A percentile compares a stretch with the other conserved stretches of the same genome.
phyloP scores from a whole-genome alignment of 345 rosid species.

The Corymbia maculata region DNA sequence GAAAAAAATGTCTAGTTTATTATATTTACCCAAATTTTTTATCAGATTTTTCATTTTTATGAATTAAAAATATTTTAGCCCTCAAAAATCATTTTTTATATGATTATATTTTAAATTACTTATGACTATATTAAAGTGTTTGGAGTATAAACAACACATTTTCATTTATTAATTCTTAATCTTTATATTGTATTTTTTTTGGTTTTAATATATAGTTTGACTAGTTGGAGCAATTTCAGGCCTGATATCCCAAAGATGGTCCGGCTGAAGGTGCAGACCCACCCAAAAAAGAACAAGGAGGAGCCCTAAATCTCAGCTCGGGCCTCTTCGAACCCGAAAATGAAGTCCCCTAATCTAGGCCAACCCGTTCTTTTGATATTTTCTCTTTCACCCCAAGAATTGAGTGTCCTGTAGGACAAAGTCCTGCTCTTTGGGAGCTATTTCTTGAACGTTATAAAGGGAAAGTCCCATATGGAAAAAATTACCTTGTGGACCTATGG shows the following conservation, averaged over 20 bases:
- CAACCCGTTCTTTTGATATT: background rate
- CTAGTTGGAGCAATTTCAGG: background rate
- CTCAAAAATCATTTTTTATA: background rate
- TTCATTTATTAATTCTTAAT: background rate
- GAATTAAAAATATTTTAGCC: background rate
- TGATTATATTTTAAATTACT: background rate
- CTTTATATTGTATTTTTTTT: background rate
- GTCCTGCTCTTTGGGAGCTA: too few relatives aligned
- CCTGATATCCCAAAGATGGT: background rate
- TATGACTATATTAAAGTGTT: background rate
- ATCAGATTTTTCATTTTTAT: too few relatives aligned
- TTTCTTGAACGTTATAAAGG: too few relatives aligned
- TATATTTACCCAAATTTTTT: too few relatives aligned
- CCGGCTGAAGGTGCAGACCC: accelerated
- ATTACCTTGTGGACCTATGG: too few relatives aligned
- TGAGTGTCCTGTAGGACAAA: too few relatives aligned
- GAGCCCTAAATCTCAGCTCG: background rate
- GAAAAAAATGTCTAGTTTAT: too few relatives aligned
- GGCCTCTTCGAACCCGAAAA: too few relatives aligned
- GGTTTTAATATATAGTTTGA: background rate
- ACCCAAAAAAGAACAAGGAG: background rate
- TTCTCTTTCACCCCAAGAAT: too few relatives aligned
- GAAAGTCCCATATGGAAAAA: too few relatives aligned
- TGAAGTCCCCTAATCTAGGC: background rate
- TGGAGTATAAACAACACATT: background rate